Percentiles rank a stretch among this genome's conserved stretches.
phyloP scores from a whole-genome alignment of 2,329 filamentous ascomycete species.

The Trichocomaceae sp. region DNA sequence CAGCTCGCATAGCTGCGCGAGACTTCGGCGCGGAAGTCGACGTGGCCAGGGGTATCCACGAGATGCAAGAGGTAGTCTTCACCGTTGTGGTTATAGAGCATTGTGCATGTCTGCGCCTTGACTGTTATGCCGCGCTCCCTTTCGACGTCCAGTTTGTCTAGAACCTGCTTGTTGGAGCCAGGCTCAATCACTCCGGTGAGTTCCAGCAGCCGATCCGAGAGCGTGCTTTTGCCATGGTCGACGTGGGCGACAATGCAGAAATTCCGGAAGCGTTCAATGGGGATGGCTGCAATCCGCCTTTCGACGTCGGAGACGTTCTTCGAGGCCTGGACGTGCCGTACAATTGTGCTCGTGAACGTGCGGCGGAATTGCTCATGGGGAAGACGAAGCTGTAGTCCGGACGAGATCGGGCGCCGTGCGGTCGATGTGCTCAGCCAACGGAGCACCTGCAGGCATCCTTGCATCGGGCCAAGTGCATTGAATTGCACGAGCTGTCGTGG shows the following conservation, averaged over 20 bases:
- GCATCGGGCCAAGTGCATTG: conserved; percentile 37
- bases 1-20: conserved; percentile 94
- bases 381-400: neutral
- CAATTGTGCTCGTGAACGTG: conserved; percentile 28
- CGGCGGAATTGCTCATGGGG: conserved; percentile 9
- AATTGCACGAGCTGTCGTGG: conserved; percentile 1
- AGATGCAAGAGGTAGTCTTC: conserved; percentile 89
- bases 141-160: conserved; percentile 96
- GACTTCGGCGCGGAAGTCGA: conserved; percentile 95
- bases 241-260: conserved; percentile 99
- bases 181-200: conserved; percentile 86
- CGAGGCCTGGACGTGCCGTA: conserved; percentile 19
- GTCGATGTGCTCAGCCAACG: conserved; percentile 40
- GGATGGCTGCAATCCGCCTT: conserved; percentile 47
- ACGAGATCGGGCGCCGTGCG: conserved; percentile 18
- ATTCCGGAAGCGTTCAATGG: conserved; percentile 62
- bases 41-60: conserved; percentile 94
- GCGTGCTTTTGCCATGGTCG: conserved; percentile 96
- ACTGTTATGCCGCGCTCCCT: conserved; percentile 94
- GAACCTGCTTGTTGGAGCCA: conserved; percentile 84
- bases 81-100: conserved; percentile 84
- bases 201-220: conserved; percentile 87
- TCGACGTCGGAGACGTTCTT: conserved; percentile 48
- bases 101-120: conserved; percentile 96
- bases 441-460: conserved; percentile 43